Base-by-base conservation (phyloP, 805 yeast genomes). In the Myxozyma monticola region DNA sequence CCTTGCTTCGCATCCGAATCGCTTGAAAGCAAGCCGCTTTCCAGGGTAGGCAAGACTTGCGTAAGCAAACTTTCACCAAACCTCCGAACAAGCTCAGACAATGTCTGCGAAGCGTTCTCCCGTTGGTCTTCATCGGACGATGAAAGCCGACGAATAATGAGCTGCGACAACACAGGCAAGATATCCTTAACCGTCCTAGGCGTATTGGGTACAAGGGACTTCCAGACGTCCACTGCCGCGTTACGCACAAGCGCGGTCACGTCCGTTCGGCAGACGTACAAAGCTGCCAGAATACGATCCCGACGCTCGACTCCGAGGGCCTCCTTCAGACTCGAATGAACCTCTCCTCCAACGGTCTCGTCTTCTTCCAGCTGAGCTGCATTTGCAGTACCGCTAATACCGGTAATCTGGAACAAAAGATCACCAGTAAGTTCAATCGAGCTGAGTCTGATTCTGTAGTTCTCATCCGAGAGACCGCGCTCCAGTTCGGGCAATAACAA, bases 391-490 rank as follows among this genome's bases (percentile, higher is more conserved):
- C 90, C 88, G 30, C 84, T 78, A 54, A 89, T 81, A 67, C 98
- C 99, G 37, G 96, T 85, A 60, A 93, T 83, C 72, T 91, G 96
- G 83, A 87, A 90, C 61, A 93, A 74, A 63, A 93, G 75, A 60
- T 93, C 99, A 59, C 99, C 98, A 4, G 96, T 84, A 57, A 93
- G 85, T 71, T 90, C 96, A 37, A 93, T 95, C 30, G 97, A 89
- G 1, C 96, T 86, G 51, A 89, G 75, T 68, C 99, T 81, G 64
- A 93, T 93, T 65, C 97, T 82, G 68, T 85, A 80, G 63, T 81
- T 86, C 52, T 76, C 70, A 68, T 88, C 96, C 44, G 88, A 80
- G 66, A 93, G 74, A 36, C 99, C 99, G 46, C 73, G 75, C 69
- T 93, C 98, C 51, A 93, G 77, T 68, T 93, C 99, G 24, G 99